A percentile compares a stretch with the other conserved stretches of the same genome.
These are phyloP conservation scores for Rhodotorula diobovata DNA, from an alignment of 768 basidiomycete species.

Conservation along the genomic window DNA sequence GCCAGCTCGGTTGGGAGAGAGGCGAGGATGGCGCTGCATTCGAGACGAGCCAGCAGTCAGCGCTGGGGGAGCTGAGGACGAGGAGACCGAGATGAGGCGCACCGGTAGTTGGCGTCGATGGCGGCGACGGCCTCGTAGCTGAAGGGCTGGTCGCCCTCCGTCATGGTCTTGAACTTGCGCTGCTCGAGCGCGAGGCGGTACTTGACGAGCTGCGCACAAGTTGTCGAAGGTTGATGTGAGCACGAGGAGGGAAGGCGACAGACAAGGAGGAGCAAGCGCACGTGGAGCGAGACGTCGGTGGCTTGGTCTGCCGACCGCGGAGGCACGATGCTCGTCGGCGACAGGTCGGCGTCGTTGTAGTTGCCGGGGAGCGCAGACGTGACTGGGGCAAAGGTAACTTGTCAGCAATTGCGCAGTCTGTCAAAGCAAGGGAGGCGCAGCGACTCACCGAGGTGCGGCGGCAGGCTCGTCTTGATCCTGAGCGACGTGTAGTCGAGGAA, in stretches of 20 bases:
- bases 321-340: constrained; percentile 1
- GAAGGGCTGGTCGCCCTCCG: neutral
- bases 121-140: constrained; percentile 8
- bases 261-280: neutral
- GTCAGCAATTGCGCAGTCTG: neutral
- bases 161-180: constrained; percentile 9
- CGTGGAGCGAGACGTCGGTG: constrained; percentile 13
- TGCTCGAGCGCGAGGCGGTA: constrained; percentile 11
- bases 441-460: constrained; percentile 3
- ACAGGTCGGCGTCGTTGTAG: constrained; percentile 20
- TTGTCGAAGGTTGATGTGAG: neutral
- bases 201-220: constrained; percentile 8
- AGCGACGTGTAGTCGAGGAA: constrained; percentile 16
- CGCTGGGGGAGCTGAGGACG: neutral
- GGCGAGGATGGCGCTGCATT: constrained; percentile 8
- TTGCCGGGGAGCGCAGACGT: constrained; percentile 14
- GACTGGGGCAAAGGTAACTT: neutral
- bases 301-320: constrained; percentile 1
- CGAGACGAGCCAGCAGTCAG: neutral
- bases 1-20: neutral
- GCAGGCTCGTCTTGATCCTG: constrained; percentile 5
- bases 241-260: too few relatives aligned
- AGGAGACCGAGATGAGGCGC: neutral
- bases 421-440: neutral
- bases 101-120: constrained; percentile 11